phyloP scores from a whole-genome alignment of 257 asterid species.

The Solanum bulbocastanum region DNA sequence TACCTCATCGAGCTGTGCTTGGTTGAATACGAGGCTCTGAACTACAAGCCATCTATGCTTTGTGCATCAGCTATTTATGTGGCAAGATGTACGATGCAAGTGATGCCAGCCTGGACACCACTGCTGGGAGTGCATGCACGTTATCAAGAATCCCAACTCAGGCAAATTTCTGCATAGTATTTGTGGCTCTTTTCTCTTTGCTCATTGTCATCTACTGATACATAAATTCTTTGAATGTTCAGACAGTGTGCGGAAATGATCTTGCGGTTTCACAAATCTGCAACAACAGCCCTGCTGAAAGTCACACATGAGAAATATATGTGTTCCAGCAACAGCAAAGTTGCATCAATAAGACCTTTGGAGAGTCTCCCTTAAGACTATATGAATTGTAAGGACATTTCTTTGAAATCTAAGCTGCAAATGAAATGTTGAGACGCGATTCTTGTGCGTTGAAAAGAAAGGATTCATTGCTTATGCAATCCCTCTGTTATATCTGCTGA shows the following conservation, averaged over 20 bases:
- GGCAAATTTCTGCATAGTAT: slow-evolving; percentile 22
- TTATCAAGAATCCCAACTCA: slow-evolving; percentile 62
- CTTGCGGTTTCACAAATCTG: slow-evolving; percentile 68
- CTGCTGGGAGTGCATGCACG: slow-evolving; percentile 55
- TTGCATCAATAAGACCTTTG: slow-evolving; percentile 60
- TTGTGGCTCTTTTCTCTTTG: not conserved
- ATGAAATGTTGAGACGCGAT: not conserved
- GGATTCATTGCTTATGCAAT: not conserved
- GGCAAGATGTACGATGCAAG: slow-evolving; percentile 65
- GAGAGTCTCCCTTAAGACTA: slow-evolving; percentile 36
- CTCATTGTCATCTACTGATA: not conserved
- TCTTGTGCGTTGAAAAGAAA: not conserved
- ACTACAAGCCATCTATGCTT: slow-evolving; percentile 80
- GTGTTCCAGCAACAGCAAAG: slow-evolving; percentile 29
- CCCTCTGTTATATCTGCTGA: not conserved
- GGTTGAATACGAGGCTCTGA: slow-evolving; percentile 75
- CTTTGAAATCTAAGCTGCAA: not conserved
- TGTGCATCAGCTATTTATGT: slow-evolving; percentile 92
- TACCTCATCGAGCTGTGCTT: slow-evolving; percentile 90
- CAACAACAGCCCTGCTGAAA: slow-evolving; percentile 44
- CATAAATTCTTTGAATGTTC: not conserved
- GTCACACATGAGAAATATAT: slow-evolving; percentile 64
- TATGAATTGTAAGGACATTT: not conserved
- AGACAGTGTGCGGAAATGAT: slow-evolving; percentile 76
- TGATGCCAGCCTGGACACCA: slow-evolving; percentile 71